Evolutionary conservation across 2,329 filamentous ascomycete genomes (phyloP).

Genomic region (Fusarium sp.): DNA sequence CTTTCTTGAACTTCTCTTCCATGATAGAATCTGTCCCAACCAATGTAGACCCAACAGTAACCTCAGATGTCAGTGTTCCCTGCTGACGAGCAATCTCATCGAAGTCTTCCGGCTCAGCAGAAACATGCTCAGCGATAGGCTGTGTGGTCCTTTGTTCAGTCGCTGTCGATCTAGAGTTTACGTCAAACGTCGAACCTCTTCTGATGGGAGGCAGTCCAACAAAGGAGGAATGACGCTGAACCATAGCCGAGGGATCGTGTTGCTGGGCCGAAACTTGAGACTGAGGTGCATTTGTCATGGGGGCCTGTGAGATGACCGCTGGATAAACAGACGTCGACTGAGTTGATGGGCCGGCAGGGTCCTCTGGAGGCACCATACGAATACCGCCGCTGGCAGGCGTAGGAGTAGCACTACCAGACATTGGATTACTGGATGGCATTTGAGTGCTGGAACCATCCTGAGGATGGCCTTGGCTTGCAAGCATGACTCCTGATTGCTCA

Average conservation of each 20-base stretch:
- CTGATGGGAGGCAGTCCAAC: slow-evolving; percentile 67
- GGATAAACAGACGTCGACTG: slow-evolving; percentile 13
- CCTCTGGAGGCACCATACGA: slow-evolving; percentile 37
- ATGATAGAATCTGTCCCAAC: slow-evolving; percentile 32
- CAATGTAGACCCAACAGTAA: slow-evolving; percentile 30
- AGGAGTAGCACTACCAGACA: slow-evolving; percentile 15
- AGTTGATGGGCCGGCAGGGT: background rate
- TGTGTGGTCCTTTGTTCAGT: slow-evolving; percentile 46
- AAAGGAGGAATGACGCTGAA: slow-evolving; percentile 61
- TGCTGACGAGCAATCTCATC: slow-evolving; percentile 25
- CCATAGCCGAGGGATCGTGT: slow-evolving; percentile 37
- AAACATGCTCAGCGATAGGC: slow-evolving; percentile 47
- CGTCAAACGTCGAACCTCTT: slow-evolving; percentile 64
- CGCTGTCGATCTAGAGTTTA: slow-evolving; percentile 47
- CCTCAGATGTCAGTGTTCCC: slow-evolving; percentile 33
- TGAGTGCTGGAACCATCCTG: slow-evolving; percentile 1
- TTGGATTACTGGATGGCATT: slow-evolving; percentile 11
- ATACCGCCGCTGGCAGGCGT: slow-evolving; percentile 29
- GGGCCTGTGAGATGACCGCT: background rate
- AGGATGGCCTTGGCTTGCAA: background rate
- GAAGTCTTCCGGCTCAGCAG: slow-evolving; percentile 45
- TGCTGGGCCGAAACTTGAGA: background rate
- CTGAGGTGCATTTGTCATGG: slow-evolving; percentile 9
- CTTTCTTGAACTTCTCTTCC: slow-evolving; percentile 29
- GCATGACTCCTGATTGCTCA: slow-evolving; percentile 15